These are phyloP conservation scores for Cetradonia linearis DNA, from an alignment of 495 filamentous ascomycete genomes.

Conservation along the genomic window DNA sequence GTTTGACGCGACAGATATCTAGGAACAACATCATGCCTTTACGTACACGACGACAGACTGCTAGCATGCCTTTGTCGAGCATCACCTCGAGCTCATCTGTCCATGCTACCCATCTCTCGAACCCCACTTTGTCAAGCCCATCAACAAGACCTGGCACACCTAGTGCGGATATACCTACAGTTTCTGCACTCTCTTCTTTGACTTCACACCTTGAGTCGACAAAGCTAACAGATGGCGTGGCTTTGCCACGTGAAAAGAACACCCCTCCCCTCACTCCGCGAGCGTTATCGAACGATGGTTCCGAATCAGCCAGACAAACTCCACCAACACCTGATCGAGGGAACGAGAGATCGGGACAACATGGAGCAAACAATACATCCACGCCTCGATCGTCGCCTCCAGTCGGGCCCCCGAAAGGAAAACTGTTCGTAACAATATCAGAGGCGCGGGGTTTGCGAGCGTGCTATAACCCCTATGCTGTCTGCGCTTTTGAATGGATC, in stretches of 20 bases:
- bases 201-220: constrained; percentile 54
- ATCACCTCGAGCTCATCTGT: constrained; percentile 56
- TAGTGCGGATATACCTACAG: constrained; percentile 38
- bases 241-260: constrained; percentile 62
- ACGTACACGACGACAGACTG: constrained; percentile 18
- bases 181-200: constrained; percentile 47
- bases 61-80: constrained; percentile 48
- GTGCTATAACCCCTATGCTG: constrained; percentile 83
- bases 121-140: constrained; percentile 50
- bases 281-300: constrained; percentile 56
- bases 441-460: constrained; percentile 74
- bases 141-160: constrained; percentile 49
- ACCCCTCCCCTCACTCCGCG: constrained; percentile 80
- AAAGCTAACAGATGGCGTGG: constrained; percentile 78
- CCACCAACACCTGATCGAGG: constrained; percentile 35
- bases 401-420: constrained; percentile 73
- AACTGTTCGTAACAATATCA: constrained; percentile 76
- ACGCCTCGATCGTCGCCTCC: constrained; percentile 36
- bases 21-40: constrained; percentile 18
- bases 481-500: constrained; percentile 92
- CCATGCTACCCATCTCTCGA: constrained; percentile 64
- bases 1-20: constrained; percentile 16
- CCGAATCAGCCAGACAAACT: constrained; percentile 17
- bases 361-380: constrained; percentile 32
- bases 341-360: constrained; percentile 26